Evolutionary conservation across 2,329 filamentous ascomycete species (phyloP), one percentile per base, ranked within the genome.

Genomic region (Acarospora socialis): DNA sequence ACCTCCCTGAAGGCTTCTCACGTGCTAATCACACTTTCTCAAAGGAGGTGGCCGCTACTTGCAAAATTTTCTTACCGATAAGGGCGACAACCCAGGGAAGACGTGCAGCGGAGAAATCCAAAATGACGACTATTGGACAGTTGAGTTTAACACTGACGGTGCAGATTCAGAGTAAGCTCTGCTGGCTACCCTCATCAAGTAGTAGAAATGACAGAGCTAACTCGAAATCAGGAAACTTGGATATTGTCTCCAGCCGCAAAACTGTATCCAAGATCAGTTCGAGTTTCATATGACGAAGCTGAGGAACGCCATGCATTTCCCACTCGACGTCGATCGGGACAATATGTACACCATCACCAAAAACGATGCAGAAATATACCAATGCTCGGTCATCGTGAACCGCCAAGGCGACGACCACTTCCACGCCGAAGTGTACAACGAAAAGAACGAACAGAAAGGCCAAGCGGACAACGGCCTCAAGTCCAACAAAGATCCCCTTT

Each of bases 381-480:
- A 41, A 29, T 41, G 31, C 28, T 16, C 36, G 12, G 34, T 41
- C 30, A 15, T 24, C 5, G 33, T 41, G 21, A 39, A 22, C 5
- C 33, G 36, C 9, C 16, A 23, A 6, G 30, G 33, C 4, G 34
- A 41, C 21, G 7, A 28, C 8, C 23, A 25, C n/a, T 33, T 39
- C 27, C 4, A 27, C 9, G 23, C 30, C 16, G 18, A 14, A 10
- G 22, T 36, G 7, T 12, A 10, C 15, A 19, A 36, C 28, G 36
- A 24, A 25, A 20, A 22, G 12, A 38, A 41, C 7, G 22, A 24
- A n/a, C 22, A 24, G 7, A 13, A n/a, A 4, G 14, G 22, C 22
- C 22, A 24, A 24, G 22, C 22, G n/a, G 14, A n/a, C n/a, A 24
- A 24, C n/a, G n/a, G 14, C n/a, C n/a, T 24, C 7, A 4, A n/a